Conservation (phyloP, 108 stramenopile genomes). For the Discostella stelligeroides region DNA sequence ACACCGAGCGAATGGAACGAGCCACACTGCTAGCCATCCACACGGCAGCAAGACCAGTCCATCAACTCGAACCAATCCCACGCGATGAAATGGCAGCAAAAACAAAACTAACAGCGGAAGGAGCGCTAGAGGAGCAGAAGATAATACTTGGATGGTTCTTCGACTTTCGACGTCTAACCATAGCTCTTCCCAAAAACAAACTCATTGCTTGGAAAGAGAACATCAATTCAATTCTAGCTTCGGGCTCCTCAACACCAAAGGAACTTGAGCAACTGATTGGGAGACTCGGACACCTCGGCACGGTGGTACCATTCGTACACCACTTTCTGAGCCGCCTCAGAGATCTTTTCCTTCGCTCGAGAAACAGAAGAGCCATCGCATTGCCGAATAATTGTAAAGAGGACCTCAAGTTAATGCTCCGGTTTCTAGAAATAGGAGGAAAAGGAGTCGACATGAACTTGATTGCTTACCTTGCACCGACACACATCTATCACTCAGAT, state of each 20-base stretch:
- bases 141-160: slow-evolving; percentile 27
- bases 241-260: not conserved
- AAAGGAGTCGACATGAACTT: slow-evolving; percentile 30
- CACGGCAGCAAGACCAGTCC: not conserved
- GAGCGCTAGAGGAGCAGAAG: slow-evolving; percentile 16
- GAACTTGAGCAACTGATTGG: slow-evolving; percentile 27
- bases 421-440: slow-evolving; percentile 6
- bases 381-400: not conserved
- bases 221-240: not conserved
- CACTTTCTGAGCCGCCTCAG: slow-evolving; percentile 32
- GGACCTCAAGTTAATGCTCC: no score
- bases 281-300: slow-evolving; percentile 11
- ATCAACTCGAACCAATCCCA: slow-evolving; percentile 20
- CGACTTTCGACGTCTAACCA: slow-evolving; percentile 13
- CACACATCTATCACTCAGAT: slow-evolving; percentile 15
- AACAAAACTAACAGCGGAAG: slow-evolving; percentile 23
- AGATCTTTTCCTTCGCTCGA: not conserved
- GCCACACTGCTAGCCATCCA: slow-evolving; percentile 23
- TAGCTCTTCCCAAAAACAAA: slow-evolving; percentile 29
- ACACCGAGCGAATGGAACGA: slow-evolving; percentile 12
- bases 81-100: slow-evolving; percentile 22
- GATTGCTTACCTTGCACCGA: slow-evolving; percentile 11
- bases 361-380: not conserved
- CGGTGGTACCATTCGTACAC: slow-evolving; percentile 11
- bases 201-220: slow-evolving; percentile 7